A percentile compares a stretch with the other conserved stretches of the same genome.
These are phyloP conservation scores for Mucor sp. DNA, from an alignment of 371 early-diverging fungal genomes.

Conservation along the genomic window DNA sequence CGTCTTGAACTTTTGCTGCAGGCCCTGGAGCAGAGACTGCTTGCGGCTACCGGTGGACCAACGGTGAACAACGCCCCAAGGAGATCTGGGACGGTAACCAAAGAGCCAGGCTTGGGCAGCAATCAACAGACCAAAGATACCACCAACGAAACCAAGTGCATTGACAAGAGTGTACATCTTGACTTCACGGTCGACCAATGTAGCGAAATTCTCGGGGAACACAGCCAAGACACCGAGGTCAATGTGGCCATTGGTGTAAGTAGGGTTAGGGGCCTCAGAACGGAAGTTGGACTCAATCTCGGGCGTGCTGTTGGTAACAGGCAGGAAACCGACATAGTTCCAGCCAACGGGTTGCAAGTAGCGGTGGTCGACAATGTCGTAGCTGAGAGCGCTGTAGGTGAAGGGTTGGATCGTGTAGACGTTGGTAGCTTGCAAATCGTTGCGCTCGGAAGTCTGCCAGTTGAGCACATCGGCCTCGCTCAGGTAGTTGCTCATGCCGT, in stretches of 20 bases:
- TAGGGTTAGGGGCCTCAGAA: constrained; percentile 45
- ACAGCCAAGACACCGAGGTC: constrained; percentile 39
- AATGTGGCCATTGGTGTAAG: constrained; percentile 28
- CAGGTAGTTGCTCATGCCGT: constrained; percentile 24
- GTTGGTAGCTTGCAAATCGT: constrained; percentile 42
- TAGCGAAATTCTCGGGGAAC: constrained; percentile 28
- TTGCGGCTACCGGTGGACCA: constrained; percentile 53
- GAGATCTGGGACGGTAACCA: constrained; percentile 50
- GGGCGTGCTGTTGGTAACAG: constrained; percentile 44
- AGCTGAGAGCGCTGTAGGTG: constrained; percentile 43
- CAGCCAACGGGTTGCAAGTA: constrained; percentile 46
- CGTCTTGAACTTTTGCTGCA: constrained; percentile 43
- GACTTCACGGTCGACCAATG: constrained; percentile 37
- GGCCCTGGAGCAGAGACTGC: constrained; percentile 41
- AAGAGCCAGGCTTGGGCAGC: constrained; percentile 52
- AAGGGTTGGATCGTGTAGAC: constrained; percentile 41
- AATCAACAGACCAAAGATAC: constrained; percentile 51
- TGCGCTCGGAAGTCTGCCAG: constrained; percentile 46
- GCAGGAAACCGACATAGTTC: constrained; percentile 55
- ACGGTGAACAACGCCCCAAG: constrained; percentile 55
- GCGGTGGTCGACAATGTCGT: constrained; percentile 41
- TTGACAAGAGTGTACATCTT: constrained; percentile 53
- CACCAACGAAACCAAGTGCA: constrained; percentile 53
- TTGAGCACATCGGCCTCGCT: constrained; percentile 27
- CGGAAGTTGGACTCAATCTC: constrained; percentile 44